Percentiles rank a stretch among this genome's conserved stretches.
These are phyloP conservation scores for Alternaria sp. DNA, from an alignment of 2,329 filamentous ascomycete species.

Conservation along the genomic window DNA sequence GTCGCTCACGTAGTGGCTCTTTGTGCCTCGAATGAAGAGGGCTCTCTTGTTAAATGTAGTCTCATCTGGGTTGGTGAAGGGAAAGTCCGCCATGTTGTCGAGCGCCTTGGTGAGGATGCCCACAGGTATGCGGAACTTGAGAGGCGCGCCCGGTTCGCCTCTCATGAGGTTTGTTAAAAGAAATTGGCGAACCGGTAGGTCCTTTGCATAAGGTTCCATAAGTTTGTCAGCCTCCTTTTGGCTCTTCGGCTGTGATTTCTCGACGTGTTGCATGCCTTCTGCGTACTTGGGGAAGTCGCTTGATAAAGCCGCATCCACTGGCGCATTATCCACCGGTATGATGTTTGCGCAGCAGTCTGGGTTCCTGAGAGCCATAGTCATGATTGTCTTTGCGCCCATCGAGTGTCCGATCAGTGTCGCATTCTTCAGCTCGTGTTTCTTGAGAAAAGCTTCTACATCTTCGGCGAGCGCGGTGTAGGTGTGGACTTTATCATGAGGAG, in stretches of 20 bases:
- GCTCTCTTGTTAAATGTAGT: slow-evolving; percentile 77
- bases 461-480: slow-evolving; percentile 84
- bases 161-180: slow-evolving; percentile 84
- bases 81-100: slow-evolving; percentile 85
- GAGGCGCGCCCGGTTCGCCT: slow-evolving; percentile 59
- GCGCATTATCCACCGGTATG: slow-evolving; percentile 90
- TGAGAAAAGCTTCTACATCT: slow-evolving; percentile 82
- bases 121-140: slow-evolving; percentile 83
- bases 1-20: slow-evolving; percentile 81
- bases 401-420: slow-evolving; percentile 89
- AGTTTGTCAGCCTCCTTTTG: slow-evolving; percentile 84
- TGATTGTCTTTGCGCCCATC: slow-evolving; percentile 95
- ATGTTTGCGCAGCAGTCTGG: slow-evolving; percentile 74
- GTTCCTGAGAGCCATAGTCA: slow-evolving; percentile 79
- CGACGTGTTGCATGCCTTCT: slow-evolving; percentile 82
- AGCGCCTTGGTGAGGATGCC: slow-evolving; percentile 72
- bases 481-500: slow-evolving; percentile 77
- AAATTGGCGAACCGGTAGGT: slow-evolving; percentile 84
- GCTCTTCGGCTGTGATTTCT: slow-evolving; percentile 70
- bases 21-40: slow-evolving; percentile 79
- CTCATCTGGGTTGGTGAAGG: slow-evolving; percentile 76
- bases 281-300: slow-evolving; percentile 82
- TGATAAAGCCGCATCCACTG: slow-evolving; percentile 78
- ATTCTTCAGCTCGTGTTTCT: slow-evolving; percentile 71
- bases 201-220: slow-evolving; percentile 75